A percentile compares a stretch with the other conserved stretches of the same genome.
Evolutionary conservation across 495 filamentous ascomycete species (phyloP).

Genomic region (Trichodelitschia bisporula): DNA sequence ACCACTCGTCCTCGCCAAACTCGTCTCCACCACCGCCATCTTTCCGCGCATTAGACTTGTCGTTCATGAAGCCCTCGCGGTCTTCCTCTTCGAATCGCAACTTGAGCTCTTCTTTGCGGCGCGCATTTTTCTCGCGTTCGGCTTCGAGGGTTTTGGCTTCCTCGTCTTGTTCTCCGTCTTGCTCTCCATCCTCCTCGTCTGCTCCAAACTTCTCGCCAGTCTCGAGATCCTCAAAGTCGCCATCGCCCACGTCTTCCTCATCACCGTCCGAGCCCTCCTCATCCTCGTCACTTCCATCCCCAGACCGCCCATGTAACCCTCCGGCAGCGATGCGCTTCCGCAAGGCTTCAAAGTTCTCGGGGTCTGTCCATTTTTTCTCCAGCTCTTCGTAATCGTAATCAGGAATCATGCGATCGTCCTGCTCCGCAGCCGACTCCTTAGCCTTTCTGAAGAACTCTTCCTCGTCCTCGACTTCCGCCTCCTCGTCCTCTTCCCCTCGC

Average conservation of each 20-base stretch:
- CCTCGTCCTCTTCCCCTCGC: slow-evolving; percentile 22
- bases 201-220: slow-evolving; percentile 35
- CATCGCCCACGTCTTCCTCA: slow-evolving; percentile 46
- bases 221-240: slow-evolving; percentile 76
- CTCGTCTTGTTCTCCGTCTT: too few relatives aligned
- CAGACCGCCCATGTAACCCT: slow-evolving; percentile 19
- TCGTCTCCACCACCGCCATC: slow-evolving; percentile 33
- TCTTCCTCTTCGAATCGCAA: slow-evolving; percentile 94
- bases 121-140: slow-evolving; percentile 76
- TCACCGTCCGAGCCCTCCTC: slow-evolving; percentile 20
- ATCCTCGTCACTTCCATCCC: slow-evolving; percentile 23
- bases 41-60: slow-evolving; percentile 41
- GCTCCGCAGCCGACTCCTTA: slow-evolving; percentile 31
- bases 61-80: slow-evolving; percentile 72
- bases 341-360: slow-evolving; percentile 51
- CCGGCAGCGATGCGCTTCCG: slow-evolving; percentile 48
- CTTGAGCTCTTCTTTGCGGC: slow-evolving; percentile 79
- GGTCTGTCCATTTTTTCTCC: slow-evolving; percentile 61
- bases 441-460: slow-evolving; percentile 70
- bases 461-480: slow-evolving; percentile 37
- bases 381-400: slow-evolving; percentile 56
- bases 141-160: slow-evolving; percentile 34
- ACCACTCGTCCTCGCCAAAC: slow-evolving; percentile 97
- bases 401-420: slow-evolving; percentile 57
- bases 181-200: slow-evolving; percentile 10